Conservation (phyloP, 495 filamentous ascomycete species). For the Umbilicaria muhlenbergii region DNA sequence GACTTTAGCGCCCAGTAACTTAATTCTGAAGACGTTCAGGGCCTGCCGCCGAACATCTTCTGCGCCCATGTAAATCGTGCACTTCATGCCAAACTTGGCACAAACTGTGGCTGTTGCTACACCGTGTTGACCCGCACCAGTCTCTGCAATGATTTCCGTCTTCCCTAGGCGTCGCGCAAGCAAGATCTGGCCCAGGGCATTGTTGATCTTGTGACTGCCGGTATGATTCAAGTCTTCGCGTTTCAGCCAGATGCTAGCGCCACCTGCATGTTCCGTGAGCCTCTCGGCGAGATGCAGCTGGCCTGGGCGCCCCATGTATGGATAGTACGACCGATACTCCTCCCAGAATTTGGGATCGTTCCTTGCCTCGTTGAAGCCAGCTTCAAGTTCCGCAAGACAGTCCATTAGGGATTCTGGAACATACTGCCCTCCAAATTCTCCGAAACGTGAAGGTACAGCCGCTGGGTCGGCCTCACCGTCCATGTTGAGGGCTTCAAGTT, state of each 20-base stretch:
- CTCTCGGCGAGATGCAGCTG: conserved; percentile 79
- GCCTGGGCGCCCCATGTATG: conserved; percentile 91
- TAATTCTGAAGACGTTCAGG: conserved; percentile 92
- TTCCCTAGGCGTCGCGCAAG: conserved; percentile 73
- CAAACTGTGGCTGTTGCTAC: conserved; percentile 93
- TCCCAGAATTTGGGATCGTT: conserved; percentile 91
- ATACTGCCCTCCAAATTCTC: conserved; percentile 97
- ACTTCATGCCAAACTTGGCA: conserved; percentile 91
- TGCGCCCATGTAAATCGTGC: conserved; percentile 90
- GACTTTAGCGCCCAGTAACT: conserved; percentile 80
- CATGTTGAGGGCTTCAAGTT: conserved; percentile 56
- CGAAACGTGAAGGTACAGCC: conserved; percentile 69
- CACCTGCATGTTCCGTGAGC: conserved; percentile 74
- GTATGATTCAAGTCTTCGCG: conserved; percentile 57
- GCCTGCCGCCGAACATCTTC: conserved; percentile 89
- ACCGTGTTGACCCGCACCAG: conserved; percentile 91
- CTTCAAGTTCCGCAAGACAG: conserved; percentile 79
- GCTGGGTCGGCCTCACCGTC: conserved; percentile 27
- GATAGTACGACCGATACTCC: conserved; percentile 91
- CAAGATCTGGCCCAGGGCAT: conserved; percentile 79
- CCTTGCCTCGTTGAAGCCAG: conserved; percentile 73
- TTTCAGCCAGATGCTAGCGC: conserved; percentile 91
- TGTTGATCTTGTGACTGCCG: conserved; percentile 92
- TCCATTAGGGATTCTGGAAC: conserved; percentile 97
- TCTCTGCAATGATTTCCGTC: conserved; percentile 89